Conservation (phyloP, 2,329 filamentous ascomycete species). For the Fonsecaea multimorphosa region DNA sequence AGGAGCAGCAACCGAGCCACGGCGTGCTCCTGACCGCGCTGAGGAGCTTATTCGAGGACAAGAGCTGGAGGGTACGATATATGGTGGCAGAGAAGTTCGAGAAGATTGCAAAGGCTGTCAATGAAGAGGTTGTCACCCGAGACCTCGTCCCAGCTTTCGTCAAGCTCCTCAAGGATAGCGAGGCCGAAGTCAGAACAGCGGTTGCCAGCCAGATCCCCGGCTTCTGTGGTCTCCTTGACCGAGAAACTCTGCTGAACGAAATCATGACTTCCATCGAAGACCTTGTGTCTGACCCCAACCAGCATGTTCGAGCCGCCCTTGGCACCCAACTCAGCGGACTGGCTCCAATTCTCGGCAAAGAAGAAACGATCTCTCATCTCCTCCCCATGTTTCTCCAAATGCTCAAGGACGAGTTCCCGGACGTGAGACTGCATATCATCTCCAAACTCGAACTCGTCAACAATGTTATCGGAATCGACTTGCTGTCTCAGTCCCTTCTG, state of each 20-base stretch:
- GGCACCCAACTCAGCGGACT: conserved; percentile 97
- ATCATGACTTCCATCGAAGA: conserved; percentile 98
- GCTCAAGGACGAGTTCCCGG: conserved; percentile 99
- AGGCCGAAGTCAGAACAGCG: conserved; percentile 95
- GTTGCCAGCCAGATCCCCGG: conserved; percentile 97
- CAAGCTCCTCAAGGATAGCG: conserved; percentile 95
- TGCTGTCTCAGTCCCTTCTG: conserved; percentile 93
- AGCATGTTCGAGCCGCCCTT: conserved; percentile 93
- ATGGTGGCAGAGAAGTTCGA: conserved; percentile 99
- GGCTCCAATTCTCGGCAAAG: conserved; percentile 94
- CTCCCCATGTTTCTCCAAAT: conserved; percentile 99
- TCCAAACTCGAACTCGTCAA: conserved; percentile 99
- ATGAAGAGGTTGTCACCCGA: conserved; percentile 91
- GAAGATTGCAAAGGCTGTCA: conserved; percentile 98
- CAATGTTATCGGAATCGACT: conserved; percentile 97
- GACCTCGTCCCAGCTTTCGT: conserved; percentile 97
- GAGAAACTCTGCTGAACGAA: conserved; percentile 85
- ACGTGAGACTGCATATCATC: conserved; percentile 97
- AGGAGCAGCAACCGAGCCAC: conserved; percentile 96
- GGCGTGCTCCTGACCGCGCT: conserved; percentile 89
- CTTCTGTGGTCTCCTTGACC: conserved; percentile 89
- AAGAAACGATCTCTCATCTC: conserved; percentile 97
- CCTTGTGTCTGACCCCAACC: conserved; percentile 91
- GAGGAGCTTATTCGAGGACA: conserved; percentile 94
- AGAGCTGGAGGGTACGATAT: conserved; percentile 98